phyloP scores from a whole-genome alignment of 129 eudicot genomes.

The Daucus carota region DNA sequence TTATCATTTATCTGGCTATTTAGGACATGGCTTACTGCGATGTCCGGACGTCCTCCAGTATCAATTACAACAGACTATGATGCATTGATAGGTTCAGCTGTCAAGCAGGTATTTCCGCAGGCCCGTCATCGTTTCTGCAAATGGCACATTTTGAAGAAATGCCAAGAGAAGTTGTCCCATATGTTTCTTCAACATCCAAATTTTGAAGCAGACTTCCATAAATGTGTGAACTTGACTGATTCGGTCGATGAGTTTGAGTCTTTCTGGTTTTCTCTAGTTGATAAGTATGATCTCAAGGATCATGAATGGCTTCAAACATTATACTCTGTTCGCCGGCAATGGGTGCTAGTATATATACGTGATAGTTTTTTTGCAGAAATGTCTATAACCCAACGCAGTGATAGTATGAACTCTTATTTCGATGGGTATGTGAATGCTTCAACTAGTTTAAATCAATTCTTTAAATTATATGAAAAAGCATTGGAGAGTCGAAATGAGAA shows the following conservation, averaged over 20 bases:
- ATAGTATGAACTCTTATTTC: slow-evolving; percentile 47
- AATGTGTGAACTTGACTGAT: slow-evolving; percentile 48
- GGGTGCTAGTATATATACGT: slow-evolving; percentile 62
- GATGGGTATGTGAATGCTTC: slow-evolving; percentile 50
- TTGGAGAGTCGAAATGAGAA: slow-evolving; percentile 55
- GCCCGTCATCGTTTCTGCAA: slow-evolving; percentile 63
- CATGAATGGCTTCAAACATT: slow-evolving; percentile 54
- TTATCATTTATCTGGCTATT: slow-evolving; percentile 52
- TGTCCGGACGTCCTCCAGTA: slow-evolving; percentile 42
- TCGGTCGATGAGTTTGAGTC: slow-evolving; percentile 53
- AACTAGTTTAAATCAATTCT: slow-evolving; percentile 42
- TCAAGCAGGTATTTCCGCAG: slow-evolving; percentile 51
- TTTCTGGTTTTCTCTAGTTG: slow-evolving; percentile 47
- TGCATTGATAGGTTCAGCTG: slow-evolving; percentile 44
- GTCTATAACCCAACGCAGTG: slow-evolving; percentile 43
- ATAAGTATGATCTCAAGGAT: slow-evolving; percentile 46
- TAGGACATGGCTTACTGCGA: slow-evolving; percentile 58
- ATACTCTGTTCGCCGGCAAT: slow-evolving; percentile 42
- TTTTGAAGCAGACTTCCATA: slow-evolving; percentile 58
- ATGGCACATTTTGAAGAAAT: slow-evolving; percentile 61
- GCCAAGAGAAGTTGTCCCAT: slow-evolving; percentile 47
- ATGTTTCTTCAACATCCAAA: slow-evolving; percentile 45
- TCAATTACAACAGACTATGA: slow-evolving; percentile 69
- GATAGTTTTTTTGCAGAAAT: slow-evolving; percentile 55
- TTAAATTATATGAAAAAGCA: slow-evolving; percentile 59